A percentile compares a stretch with the other conserved stretches of the same genome.
phyloP scores from a whole-genome alignment of 768 basidiomycete species.

The Leccinum rimulosum region DNA sequence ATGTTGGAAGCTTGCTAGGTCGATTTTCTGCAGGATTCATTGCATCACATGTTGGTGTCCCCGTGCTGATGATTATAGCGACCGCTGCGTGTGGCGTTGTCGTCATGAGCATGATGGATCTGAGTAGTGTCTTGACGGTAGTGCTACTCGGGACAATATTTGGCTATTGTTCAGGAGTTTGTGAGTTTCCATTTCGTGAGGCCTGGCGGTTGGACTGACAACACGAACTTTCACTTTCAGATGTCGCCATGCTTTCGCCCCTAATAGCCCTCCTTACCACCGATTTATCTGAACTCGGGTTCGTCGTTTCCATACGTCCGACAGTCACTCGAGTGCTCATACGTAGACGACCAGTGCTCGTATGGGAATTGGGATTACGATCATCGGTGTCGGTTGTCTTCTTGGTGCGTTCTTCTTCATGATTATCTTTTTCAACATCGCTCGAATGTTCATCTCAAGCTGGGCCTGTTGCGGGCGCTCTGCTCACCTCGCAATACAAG shows the following conservation, averaged over 20 bases:
- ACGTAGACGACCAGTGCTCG: conserved; percentile 18
- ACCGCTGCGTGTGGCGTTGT: conserved; percentile 33
- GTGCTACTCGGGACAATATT: conserved; percentile 42
- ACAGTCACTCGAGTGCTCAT: neutral
- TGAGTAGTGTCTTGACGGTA: conserved; percentile 34
- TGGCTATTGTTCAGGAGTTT: conserved; percentile 49
- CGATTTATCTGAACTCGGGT: conserved; percentile 52
- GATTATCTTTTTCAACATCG: neutral
- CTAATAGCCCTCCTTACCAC: conserved; percentile 43
- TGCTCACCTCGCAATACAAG: conserved; percentile 48
- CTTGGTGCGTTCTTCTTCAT: conserved; percentile 15
- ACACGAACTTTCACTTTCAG: conserved; percentile 13
- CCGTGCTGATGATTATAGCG: conserved; percentile 40
- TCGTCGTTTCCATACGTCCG: neutral
- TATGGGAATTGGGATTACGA: conserved; percentile 19
- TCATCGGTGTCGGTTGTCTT: conserved; percentile 19
- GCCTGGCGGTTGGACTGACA: neutral
- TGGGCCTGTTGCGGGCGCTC: conserved; percentile 54
- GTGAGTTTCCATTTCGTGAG: conserved; percentile 22
- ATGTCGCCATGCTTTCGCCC: conserved; percentile 39
- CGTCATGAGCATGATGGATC: conserved; percentile 44
- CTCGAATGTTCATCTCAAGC: conserved; percentile 28
- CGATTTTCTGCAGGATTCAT: conserved; percentile 46
- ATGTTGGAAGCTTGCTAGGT: conserved; percentile 50
- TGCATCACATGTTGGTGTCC: conserved; percentile 41